Evolutionary conservation across 306 rosid genomes (phyloP).

Genomic region (Prinsepia uniflora): DNA sequence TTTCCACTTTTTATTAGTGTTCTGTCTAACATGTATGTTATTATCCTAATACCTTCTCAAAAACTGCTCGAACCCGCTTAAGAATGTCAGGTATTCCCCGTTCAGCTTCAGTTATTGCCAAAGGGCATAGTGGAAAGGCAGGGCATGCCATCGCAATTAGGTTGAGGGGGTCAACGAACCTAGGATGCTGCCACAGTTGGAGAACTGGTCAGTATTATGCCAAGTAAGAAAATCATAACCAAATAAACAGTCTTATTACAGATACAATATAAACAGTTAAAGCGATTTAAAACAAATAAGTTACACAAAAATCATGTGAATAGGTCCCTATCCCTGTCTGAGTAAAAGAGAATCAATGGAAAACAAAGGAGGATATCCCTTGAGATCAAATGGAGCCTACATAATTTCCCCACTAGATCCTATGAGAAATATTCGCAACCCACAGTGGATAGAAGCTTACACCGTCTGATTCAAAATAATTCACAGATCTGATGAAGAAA

Average conservation of each 20-base stretch:
- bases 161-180: slow-evolving; percentile 86
- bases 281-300: neutral
- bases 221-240: slow-evolving; percentile 3
- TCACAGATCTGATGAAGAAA: slow-evolving; percentile 9
- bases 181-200: slow-evolving; percentile 63
- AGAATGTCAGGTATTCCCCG: slow-evolving; percentile 89
- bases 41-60: slow-evolving; percentile 68
- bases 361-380: neutral
- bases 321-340: neutral
- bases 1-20: neutral
- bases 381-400: neutral
- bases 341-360: neutral
- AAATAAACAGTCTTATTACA: neutral
- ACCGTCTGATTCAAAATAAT: neutral
- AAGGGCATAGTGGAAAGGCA: slow-evolving; percentile 91
- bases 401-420: neutral
- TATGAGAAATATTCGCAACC: neutral
- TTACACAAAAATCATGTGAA: neutral
- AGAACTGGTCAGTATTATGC: slow-evolving; percentile 22
- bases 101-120: slow-evolving; percentile 97
- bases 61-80: slow-evolving; percentile 80
- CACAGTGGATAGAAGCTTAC: neutral
- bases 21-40: neutral
- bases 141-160: slow-evolving; percentile 99
- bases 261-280: neutral